phyloP scores from a whole-genome alignment of 2,329 filamentous ascomycete genomes.

The Pseudopyrenochaeta lycopersici region DNA sequence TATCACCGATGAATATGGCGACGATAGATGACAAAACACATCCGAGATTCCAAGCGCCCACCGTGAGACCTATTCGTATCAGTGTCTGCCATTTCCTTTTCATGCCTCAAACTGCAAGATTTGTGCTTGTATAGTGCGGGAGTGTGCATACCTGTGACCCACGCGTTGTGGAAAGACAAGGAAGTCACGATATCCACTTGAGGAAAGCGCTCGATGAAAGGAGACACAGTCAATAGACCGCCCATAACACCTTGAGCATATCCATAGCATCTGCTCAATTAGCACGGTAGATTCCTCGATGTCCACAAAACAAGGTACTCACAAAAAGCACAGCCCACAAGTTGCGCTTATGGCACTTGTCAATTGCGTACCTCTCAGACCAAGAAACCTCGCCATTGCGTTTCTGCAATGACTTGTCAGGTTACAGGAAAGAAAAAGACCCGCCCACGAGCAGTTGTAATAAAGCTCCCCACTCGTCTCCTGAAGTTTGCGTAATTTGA shows the following conservation, averaged over 20 bases:
- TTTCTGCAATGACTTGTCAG: not conserved
- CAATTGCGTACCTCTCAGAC: slow-evolving; percentile 28
- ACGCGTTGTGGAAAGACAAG: slow-evolving; percentile 28
- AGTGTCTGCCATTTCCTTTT: not conserved
- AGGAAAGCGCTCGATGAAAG: slow-evolving; percentile 59
- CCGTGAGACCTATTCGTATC: slow-evolving; percentile 32
- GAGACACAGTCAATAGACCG: slow-evolving; percentile 71
- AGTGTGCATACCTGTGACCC: slow-evolving; percentile 30
- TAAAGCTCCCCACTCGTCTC: not conserved
- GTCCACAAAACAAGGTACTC: slow-evolving; percentile 4
- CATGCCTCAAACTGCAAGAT: not conserved
- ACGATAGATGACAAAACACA: slow-evolving; percentile 66
- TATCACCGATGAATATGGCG: slow-evolving; percentile 60
- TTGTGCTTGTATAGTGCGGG: not conserved
- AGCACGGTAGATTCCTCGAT: slow-evolving; percentile 8
- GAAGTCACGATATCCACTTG: slow-evolving; percentile 35
- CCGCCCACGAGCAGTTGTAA: not conserved
- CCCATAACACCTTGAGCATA: slow-evolving; percentile 76
- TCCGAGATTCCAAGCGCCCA: slow-evolving; percentile 55
- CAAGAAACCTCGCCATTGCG: slow-evolving; percentile 33
- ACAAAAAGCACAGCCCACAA: slow-evolving; percentile 41
- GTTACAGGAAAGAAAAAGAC: not conserved
- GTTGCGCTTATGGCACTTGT: slow-evolving; percentile 32
- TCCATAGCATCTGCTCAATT: slow-evolving; percentile 56
- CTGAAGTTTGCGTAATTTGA: not conserved